Evolutionary conservation across 306 rosid species (phyloP), one percentile per base, ranked within the genome.

Genomic region (Cicer arietinum): DNA sequence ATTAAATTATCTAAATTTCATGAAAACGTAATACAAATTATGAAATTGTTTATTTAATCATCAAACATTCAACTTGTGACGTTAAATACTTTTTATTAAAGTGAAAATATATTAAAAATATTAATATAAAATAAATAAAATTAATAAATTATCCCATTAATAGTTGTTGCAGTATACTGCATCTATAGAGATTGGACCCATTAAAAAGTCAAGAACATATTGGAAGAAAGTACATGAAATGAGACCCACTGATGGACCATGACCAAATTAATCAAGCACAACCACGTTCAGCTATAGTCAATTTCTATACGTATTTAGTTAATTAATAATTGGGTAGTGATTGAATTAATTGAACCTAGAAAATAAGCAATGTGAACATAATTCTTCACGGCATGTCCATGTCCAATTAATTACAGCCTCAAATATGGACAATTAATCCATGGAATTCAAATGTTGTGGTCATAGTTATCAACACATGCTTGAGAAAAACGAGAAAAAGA

Each of bases 391-490:
- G 67, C 14, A 41, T 65, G 75, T 80, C 83, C 35, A 67, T 25
- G 60, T 80, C 84, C 71, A 44, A 59, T 82, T 74, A 52, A 74
- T 78, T 73, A 10, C 17, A 60, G 67, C 73, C 59, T 62, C 76
- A 43, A 10, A 25, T 62, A 52, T 81, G 52, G 84, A 81, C 73
- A 69, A 69, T 25, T 72, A 4, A 0, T 61, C 56, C 74, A 44
- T 53, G 37, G 45, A 78, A 73, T 79, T 83, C 86, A 78, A 82
- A 69, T 35, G 14, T 54, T 40, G 10, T 37, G 79, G 76, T 58
- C 79, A 6, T 43, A 14, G 0, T 67, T 73, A 51, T 68, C 69
- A 39, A 54, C 83, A 82, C 85, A 59, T 73, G 85, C 54, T 6
- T 25, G 1, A 59, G 73, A 59, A 73, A 37, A 70, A 14, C 1